A percentile compares a stretch with the other conserved stretches of the same genome.
Evolutionary conservation across 2,329 filamentous ascomycete genomes (phyloP).

Genomic region (Chaetomium strumarium): DNA sequence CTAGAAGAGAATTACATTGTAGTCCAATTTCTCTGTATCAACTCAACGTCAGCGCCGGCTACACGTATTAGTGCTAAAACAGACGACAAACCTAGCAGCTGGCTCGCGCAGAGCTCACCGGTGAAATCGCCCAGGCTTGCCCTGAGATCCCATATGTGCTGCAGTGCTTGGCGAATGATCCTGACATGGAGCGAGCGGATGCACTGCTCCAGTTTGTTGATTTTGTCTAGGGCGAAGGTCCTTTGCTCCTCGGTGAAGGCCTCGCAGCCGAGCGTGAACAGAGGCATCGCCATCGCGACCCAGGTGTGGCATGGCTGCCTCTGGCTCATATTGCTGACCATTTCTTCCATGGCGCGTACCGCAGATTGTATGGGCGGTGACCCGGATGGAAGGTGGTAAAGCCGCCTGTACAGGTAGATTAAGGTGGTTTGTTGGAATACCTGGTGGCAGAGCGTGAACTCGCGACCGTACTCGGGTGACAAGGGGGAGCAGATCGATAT

Average conservation of each 20-base stretch:
- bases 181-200: conserved; percentile 18
- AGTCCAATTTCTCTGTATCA: conserved; percentile 15
- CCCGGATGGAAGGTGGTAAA: conserved; percentile 19
- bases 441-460: conserved; percentile 21
- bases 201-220: conserved; percentile 17
- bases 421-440: conserved; percentile 23
- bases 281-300: conserved; percentile 25
- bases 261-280: conserved; percentile 24
- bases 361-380: conserved; percentile 12
- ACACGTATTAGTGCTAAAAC: no score
- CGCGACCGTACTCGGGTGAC: conserved; percentile 11
- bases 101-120: conserved; percentile 15
- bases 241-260: conserved; percentile 18
- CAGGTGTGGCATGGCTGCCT: conserved; percentile 10
- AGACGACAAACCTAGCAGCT: conserved; percentile 17
- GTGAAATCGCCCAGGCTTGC: conserved; percentile 6
- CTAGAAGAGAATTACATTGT: conserved; percentile 19
- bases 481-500: conserved; percentile 15
- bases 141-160: conserved; percentile 17
- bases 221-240: conserved; percentile 19
- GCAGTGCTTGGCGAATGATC: conserved; percentile 15
- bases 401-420: conserved; percentile 18
- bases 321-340: conserved; percentile 17
- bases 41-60: neutral
- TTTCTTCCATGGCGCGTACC: conserved; percentile 8